These are phyloP conservation scores for Alternaria arborescens DNA, from an alignment of 2,329 filamentous ascomycete species.

Conservation along the genomic window DNA sequence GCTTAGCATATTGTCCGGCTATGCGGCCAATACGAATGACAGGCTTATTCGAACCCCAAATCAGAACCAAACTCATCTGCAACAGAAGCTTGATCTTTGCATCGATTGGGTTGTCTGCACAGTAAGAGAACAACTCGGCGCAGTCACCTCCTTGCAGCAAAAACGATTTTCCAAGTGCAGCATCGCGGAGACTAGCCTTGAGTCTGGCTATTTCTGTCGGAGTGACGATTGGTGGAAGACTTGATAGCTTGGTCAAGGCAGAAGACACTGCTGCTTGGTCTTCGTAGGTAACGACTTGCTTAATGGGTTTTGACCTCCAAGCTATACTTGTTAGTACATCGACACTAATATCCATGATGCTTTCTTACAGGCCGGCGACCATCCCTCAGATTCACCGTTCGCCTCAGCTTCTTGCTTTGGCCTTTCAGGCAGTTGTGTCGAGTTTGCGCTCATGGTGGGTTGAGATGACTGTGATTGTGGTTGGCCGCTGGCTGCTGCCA, in stretches of 20 bases:
- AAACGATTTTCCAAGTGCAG: conserved; percentile 89
- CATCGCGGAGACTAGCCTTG: conserved; percentile 80
- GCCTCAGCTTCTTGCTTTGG: conserved; percentile 10
- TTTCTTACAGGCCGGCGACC: conserved; percentile 53
- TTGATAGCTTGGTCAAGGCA: conserved; percentile 70
- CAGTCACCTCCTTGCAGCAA: conserved; percentile 96
- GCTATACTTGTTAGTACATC: conserved; percentile 54
- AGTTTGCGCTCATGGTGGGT: not conserved
- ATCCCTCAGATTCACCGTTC: conserved; percentile 30
- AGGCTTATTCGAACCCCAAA: conserved; percentile 83
- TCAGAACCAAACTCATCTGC: conserved; percentile 95
- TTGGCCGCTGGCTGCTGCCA: conserved; percentile 9
- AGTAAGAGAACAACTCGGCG: conserved; percentile 97
- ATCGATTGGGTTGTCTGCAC: conserved; percentile 86
- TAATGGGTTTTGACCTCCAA: conserved; percentile 81
- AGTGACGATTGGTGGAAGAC: conserved; percentile 80
- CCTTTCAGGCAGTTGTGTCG: conserved; percentile 9
- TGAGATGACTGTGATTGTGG: conserved; percentile 5
- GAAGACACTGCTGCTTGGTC: conserved; percentile 67
- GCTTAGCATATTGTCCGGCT: conserved; percentile 98
- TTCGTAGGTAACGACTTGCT: conserved; percentile 76
- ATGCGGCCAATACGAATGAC: conserved; percentile 95
- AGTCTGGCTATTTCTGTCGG: conserved; percentile 82
- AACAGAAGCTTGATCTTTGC: conserved; percentile 95
- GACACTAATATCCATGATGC: too few species aligned